Base-by-base conservation (phyloP, 1,139 yeast species). In the Arxiozyma heterogenica region DNA sequence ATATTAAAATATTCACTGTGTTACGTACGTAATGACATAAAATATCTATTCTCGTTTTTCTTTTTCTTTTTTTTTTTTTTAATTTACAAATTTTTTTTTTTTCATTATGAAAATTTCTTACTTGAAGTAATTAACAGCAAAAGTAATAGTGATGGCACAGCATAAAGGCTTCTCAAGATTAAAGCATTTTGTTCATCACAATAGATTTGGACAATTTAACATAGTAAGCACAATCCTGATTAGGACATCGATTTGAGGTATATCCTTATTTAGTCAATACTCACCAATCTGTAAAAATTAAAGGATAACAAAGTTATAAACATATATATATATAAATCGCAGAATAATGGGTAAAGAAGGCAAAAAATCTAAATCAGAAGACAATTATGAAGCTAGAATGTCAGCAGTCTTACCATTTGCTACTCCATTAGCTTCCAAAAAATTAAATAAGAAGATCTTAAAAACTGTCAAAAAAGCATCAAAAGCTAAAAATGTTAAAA, bases 401-500 rank as follows among this genome's bases (percentile, higher is more conserved):
- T 84, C 96, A 50, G 97, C 97, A 25, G 82, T 87, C 55, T 78
- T 93, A 65, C 86, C 96, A 57, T 93, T 94, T 72, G 97, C 98
- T 54, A 77, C 84, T 67, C 99, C 99, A 58, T 79, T 94, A 67
- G 99, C 98, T 21, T 84, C 96, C 51, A 94, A 94, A 77, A 94
- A 94, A 73, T 76, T 91, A 71, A 94, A 93, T 79, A 94, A 94
- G 75, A 93, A 93, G 74, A 84, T 93, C 42, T 81, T 94, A 67
- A 94, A 94, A 76, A 88, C 96, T 49, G 95, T 94, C 60, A 94
- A 93, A 79, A 91, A 89, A 73, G 96, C 97, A 12, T 89, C 98
- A 55, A 93, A 93, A 75, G 95, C 96, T 61, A 93, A 94, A 76
- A 97, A 93, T 73, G 97, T 94, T 65, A 91, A 90, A 77, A 82